Evolutionary conservation across 2,329 filamentous ascomycete species (phyloP).

Genomic region (Colletotrichum ledebouriae): DNA sequence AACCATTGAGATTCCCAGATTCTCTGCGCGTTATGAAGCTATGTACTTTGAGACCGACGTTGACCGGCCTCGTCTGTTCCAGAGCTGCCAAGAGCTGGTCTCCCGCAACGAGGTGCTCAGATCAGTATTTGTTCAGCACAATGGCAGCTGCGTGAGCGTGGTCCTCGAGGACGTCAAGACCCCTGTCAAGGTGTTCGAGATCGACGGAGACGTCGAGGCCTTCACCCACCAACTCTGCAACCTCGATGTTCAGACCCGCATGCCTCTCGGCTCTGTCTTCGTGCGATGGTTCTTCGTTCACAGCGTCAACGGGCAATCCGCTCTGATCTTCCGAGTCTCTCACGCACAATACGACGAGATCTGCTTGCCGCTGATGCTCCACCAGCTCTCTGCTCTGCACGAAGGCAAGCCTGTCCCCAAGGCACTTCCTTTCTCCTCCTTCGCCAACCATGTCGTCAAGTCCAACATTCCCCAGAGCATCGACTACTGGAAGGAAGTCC

Average conservation of each 20-base stretch:
- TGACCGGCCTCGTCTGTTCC: constrained; percentile 61
- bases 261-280: constrained; percentile 71
- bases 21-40: constrained; percentile 73
- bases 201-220: constrained; percentile 62
- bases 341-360: constrained; percentile 80
- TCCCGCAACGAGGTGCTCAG: constrained; percentile 73
- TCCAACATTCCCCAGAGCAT: constrained; percentile 63
- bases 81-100: constrained; percentile 68
- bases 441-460: constrained; percentile 58
- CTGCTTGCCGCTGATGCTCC: constrained; percentile 72
- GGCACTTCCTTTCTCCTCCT: constrained; percentile 60
- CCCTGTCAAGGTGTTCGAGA: constrained; percentile 65
- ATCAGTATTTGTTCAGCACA: constrained; percentile 72
- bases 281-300: constrained; percentile 70
- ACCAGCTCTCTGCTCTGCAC: constrained; percentile 69
- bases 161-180: constrained; percentile 68
- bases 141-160: constrained; percentile 66
- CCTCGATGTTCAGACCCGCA: constrained; percentile 67
- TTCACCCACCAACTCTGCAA: constrained; percentile 68
- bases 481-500: constrained; percentile 72
- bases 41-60: constrained; percentile 70
- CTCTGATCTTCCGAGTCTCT: constrained; percentile 72
- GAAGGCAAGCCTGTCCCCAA: constrained; percentile 48
- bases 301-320: constrained; percentile 49
- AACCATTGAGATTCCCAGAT: constrained; percentile 70